These are phyloP conservation scores for Pleurotus ostreatus DNA, from an alignment of 768 basidiomycete species.

Conservation along the genomic window DNA sequence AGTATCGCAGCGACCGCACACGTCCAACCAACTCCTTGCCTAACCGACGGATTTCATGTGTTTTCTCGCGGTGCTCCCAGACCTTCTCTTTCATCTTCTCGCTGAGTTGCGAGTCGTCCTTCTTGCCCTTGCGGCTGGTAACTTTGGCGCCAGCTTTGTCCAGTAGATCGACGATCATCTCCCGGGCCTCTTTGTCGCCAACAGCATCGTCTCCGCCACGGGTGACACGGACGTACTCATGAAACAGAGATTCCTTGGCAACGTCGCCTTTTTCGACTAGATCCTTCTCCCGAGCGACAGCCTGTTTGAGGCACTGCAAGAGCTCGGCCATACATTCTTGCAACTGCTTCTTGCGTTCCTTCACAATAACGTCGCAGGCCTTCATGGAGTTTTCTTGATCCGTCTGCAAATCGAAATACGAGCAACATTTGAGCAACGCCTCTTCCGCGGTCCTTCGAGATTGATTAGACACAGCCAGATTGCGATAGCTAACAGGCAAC, in stretches of 20 bases:
- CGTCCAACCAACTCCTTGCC: conserved; percentile 89
- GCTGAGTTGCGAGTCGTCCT: conserved; percentile 50
- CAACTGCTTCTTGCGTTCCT: conserved; percentile 75
- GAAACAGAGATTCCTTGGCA: conserved; percentile 65
- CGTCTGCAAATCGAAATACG: conserved; percentile 86
- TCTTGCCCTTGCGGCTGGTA: conserved; percentile 35
- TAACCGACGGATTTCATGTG: conserved; percentile 79
- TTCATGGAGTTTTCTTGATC: conserved; percentile 74
- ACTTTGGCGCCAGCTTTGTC: conserved; percentile 20
- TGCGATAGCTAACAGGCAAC: conserved; percentile 4
- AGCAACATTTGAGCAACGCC: conserved; percentile 91
- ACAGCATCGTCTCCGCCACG: conserved; percentile 54
- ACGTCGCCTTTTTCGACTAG: conserved; percentile 52
- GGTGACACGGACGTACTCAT: conserved; percentile 68
- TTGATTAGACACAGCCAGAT: neutral
- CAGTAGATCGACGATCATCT: conserved; percentile 54
- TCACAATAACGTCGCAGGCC: conserved; percentile 89
- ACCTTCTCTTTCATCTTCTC: conserved; percentile 56
- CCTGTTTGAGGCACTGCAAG: conserved; percentile 57
- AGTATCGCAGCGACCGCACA: conserved; percentile 87
- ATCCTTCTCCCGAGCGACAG: conserved; percentile 64
- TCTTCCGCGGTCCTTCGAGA: conserved; percentile 75
- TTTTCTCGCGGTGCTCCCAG: conserved; percentile 84
- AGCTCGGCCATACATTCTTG: conserved; percentile 78
- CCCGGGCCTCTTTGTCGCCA: conserved; percentile 74